These are phyloP conservation scores for Solanum hybrid DNA, from an alignment of 305 asterid genomes.

Conservation along the genomic window DNA sequence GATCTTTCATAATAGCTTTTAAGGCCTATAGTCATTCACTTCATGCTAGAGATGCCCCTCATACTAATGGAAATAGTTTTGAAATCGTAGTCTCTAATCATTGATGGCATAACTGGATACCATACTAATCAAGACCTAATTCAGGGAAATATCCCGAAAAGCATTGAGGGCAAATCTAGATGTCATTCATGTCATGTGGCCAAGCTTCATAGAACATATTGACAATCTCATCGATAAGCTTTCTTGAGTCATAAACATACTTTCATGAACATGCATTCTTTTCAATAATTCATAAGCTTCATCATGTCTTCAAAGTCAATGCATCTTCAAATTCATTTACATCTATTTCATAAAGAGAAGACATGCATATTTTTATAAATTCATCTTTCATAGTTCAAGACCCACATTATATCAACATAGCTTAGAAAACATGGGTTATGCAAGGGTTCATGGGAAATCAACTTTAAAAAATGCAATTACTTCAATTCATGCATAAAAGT, in stretches of 20 bases:
- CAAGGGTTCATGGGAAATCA: too few species aligned
- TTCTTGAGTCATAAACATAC: neutral
- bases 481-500: too few species aligned
- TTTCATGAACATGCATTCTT: too few species aligned
- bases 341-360: neutral
- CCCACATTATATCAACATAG: too few species aligned
- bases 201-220: neutral
- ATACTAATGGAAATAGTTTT: too few species aligned
- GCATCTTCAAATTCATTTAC: neutral
- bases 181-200: neutral
- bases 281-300: neutral
- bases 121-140: neutral
- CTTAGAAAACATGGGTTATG: too few species aligned
- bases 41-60: too few species aligned
- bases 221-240: neutral
- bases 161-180: neutral
- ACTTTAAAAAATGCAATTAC: too few species aligned
- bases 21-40: too few species aligned
- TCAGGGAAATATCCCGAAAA: neutral
- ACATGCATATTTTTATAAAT: too few species aligned
- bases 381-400: too few species aligned
- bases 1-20: neutral
- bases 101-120: neutral
- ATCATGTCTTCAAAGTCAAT: neutral
- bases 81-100: neutral